phyloP scores from a whole-genome alignment of 179 eudicot genomes.

The Heliamphora pulchella region DNA sequence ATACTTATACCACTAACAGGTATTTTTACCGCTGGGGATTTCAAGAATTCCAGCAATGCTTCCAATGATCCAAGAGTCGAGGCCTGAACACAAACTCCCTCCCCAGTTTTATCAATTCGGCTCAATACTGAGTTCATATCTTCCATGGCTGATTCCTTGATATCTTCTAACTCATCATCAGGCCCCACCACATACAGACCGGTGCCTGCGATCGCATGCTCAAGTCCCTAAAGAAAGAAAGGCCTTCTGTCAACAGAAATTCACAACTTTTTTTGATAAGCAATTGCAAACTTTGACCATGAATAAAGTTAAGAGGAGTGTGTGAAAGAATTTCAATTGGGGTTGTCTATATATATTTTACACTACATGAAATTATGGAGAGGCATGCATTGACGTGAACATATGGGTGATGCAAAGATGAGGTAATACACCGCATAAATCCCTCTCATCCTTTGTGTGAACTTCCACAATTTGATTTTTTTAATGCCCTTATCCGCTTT shows the following conservation, averaged over 20 bases:
- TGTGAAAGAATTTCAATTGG: background rate
- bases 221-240: slow-evolving; percentile 56
- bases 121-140: slow-evolving; percentile 81
- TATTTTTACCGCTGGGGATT: slow-evolving; percentile 73
- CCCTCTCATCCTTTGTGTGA: background rate
- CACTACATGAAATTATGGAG: background rate
- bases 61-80: slow-evolving; percentile 93
- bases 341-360: background rate
- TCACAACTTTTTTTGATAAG: too few relatives aligned
- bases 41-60: slow-evolving; percentile 77
- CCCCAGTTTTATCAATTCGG: slow-evolving; percentile 83
- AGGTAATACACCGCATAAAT: background rate
- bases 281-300: background rate
- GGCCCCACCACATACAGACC: slow-evolving; percentile 75
- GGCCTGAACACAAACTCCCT: slow-evolving; percentile 93
- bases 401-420: background rate
- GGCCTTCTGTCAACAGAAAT: background rate
- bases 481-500: background rate
- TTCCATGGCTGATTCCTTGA: slow-evolving; percentile 66
- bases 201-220: slow-evolving; percentile 95
- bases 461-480: background rate
- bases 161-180: slow-evolving; percentile 68
- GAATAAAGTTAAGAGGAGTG: background rate
- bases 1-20: slow-evolving; percentile 94
- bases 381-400: background rate